Evolutionary conservation across 2,329 filamentous ascomycete species (phyloP), one percentile per base, ranked within the genome.

Genomic region (Endothia cerciana): DNA sequence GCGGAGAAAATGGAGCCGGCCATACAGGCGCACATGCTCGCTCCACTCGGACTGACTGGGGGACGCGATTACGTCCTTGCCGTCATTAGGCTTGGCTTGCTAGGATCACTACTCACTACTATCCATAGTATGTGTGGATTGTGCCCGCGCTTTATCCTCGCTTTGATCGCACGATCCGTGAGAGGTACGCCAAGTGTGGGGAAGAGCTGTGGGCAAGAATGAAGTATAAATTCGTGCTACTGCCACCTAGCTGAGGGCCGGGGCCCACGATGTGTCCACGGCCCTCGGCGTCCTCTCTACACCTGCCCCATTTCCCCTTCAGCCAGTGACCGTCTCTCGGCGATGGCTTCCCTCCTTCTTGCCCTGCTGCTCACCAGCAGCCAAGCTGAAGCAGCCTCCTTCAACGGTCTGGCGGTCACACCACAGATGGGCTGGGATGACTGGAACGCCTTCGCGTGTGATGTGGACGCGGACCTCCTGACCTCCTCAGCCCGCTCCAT

Each of bases 401-500:
- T 22, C 53, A 69, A 69, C 28, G 68, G 68, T 11, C 59, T 68
- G 25, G 68, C 66, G 6, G 45, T 68, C 25, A 68, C 66, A 2
- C 68, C 68, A 5, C 66, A 63, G 33, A 69, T 69, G 68, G 68
- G 68, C 33, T 69, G 66, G 66, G 62, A 71, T 60, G 70, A 70
- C 60, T 72, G 71, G 71, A 72, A 72, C 47, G 64, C 71, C 41
- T 69, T 71, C 36, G 70, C 67, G 25, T 71, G 71, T 53, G 60
- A 67, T 38, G 71, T 71, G 3, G 70, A 69, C 36, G 70, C 68
- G 7, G 43, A 63, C 11, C 59, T 71, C 28, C 68, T 72, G 17
- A 36, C 59, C 57, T 69, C 40, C 61, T 70, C 43, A 49, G 69
- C 65, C n/a, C 67, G 72, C 41, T 64, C 68, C 33, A 69, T 75